These are phyloP conservation scores for Pyrenochaeta sp. DNA, from an alignment of 2,329 filamentous ascomycete genomes.

Conservation along the genomic window DNA sequence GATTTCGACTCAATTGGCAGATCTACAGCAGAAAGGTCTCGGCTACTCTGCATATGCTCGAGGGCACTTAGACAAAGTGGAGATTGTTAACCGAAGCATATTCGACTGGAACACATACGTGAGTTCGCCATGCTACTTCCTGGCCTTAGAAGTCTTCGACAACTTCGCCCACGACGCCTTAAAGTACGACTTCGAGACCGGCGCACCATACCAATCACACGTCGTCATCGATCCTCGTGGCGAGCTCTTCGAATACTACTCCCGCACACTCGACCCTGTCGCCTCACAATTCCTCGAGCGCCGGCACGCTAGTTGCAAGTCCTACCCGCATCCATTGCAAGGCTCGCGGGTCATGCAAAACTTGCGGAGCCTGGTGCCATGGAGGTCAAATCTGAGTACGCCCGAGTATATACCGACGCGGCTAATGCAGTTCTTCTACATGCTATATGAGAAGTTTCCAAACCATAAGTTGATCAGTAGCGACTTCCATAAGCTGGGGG, in stretches of 20 bases:
- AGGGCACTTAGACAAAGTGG: conserved; percentile 84
- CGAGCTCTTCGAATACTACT: conserved; percentile 96
- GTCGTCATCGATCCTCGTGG: conserved; percentile 85
- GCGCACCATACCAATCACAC: conserved; percentile 84
- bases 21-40: conserved; percentile 77
- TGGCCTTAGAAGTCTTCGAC: conserved; percentile 97
- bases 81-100: conserved; percentile 93
- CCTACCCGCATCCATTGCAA: conserved; percentile 70
- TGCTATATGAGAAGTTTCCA: conserved; percentile 87
- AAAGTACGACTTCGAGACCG: conserved; percentile 85
- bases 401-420: conserved; percentile 95
- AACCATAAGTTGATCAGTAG: conserved; percentile 86
- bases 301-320: conserved; percentile 74
- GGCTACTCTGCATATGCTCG: conserved; percentile 70
- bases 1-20: conserved; percentile 83
- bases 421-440: conserved; percentile 96
- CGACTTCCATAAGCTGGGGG: conserved; percentile 88
- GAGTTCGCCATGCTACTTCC: conserved; percentile 94
- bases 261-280: conserved; percentile 79
- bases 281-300: conserved; percentile 84
- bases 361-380: conserved; percentile 71
- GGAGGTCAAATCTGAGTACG: conserved; percentile 76
- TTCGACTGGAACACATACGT: conserved; percentile 93
- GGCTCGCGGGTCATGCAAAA: conserved; percentile 64
- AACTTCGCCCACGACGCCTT: conserved; percentile 97